Conservation (phyloP, 2,329 filamentous ascomycete genomes). For the Ophiostoma perfectum region DNA sequence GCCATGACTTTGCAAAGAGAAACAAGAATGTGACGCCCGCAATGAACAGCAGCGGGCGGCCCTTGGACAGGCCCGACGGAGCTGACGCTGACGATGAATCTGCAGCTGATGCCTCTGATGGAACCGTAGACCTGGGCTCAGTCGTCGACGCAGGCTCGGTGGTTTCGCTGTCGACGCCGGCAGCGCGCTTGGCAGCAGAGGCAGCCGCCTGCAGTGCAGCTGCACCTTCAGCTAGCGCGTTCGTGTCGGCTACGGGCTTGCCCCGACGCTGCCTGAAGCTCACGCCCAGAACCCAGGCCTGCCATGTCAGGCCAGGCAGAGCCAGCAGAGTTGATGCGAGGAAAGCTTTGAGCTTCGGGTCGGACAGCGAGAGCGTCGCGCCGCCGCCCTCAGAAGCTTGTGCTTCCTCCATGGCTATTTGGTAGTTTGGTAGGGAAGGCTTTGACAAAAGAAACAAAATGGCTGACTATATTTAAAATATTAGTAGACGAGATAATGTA, state of each 20-base stretch:
- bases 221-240: conserved; percentile 18
- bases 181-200: conserved; percentile 17
- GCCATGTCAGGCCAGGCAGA: conserved; percentile 25
- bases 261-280: conserved; percentile 25
- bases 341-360: conserved; percentile 23
- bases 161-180: background rate
- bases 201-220: conserved; percentile 5
- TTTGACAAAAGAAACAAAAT: background rate
- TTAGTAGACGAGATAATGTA: background rate
- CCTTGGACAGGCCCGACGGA: background rate
- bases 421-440: background rate
- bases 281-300: conserved; percentile 25
- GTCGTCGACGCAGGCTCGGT: background rate
- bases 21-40: conserved; percentile 28
- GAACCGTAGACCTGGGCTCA: background rate
- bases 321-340: conserved; percentile 26
- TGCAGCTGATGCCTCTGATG: background rate
- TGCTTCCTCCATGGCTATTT: conserved; percentile 17
- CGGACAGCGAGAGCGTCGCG: conserved; percentile 3
- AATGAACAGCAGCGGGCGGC: conserved; percentile 22
- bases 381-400: background rate
- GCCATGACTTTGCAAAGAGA: conserved; percentile 36
- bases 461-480: background rate
- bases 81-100: background rate
- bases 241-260: conserved; percentile 20